These are phyloP conservation scores for Mycena crocata DNA, from an alignment of 768 basidiomycete species.

Conservation along the genomic window DNA sequence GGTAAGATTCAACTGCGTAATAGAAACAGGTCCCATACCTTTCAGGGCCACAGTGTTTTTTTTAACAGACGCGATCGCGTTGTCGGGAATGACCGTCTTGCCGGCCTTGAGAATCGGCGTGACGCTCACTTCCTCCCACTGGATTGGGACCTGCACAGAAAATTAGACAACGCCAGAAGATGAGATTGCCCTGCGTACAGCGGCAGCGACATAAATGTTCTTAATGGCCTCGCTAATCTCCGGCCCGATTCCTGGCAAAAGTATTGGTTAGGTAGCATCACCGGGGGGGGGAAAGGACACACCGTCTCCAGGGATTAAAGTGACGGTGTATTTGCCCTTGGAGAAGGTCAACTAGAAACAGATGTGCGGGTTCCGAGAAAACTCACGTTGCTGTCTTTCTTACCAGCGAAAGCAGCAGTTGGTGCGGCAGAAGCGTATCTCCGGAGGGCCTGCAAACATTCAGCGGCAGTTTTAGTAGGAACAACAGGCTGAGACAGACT, in stretches of 20 bases:
- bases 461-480: conserved; percentile 24
- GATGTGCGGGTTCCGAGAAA: conserved; percentile 1
- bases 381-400: conserved; percentile 89
- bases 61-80: conserved; percentile 90
- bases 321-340: conserved; percentile 97
- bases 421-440: conserved; percentile 82
- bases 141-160: conserved; percentile 86
- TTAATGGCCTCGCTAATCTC: conserved; percentile 98
- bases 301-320: conserved; percentile 98
- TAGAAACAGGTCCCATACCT: conserved; percentile 61
- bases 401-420: conserved; percentile 90
- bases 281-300: conserved; percentile 37
- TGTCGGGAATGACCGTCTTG: conserved; percentile 96
- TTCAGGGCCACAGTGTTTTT: conserved; percentile 98
- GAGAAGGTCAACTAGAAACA: background rate
- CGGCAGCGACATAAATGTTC: conserved; percentile 90
- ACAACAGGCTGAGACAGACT: conserved; percentile 49
- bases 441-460: conserved; percentile 59
- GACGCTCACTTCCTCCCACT: conserved; percentile 99
- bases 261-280: conserved; percentile 21
- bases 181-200: conserved; percentile 56
- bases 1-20: conserved; percentile 9
- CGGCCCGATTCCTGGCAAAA: conserved; percentile 88
- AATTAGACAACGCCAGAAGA: conserved; percentile 10
- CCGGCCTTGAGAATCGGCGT: conserved; percentile 93